Evolutionary conservation across 73 alveolate genomes (phyloP).

Genomic region (Durusdinium trenchii): DNA sequence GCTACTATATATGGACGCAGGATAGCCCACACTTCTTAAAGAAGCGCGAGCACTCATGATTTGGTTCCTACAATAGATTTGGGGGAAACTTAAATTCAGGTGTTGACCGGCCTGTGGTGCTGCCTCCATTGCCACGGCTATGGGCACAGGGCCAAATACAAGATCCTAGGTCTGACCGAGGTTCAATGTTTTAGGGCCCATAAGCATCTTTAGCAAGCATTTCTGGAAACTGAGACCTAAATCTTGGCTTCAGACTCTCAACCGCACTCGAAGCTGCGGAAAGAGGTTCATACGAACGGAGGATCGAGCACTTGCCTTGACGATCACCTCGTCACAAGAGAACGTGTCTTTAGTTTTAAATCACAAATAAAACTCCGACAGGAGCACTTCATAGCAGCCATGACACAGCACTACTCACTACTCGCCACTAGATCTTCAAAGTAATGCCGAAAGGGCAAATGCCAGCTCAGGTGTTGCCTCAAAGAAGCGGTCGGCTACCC

Average conservation of each 20-base stretch:
- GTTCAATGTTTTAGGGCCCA: neutral
- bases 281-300: conserved; percentile 52
- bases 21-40: too few relatives aligned
- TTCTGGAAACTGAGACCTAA: neutral
- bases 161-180: conserved; percentile 62
- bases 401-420: too few relatives aligned
- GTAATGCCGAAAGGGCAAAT: too few relatives aligned
- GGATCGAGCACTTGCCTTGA: conserved; percentile 75
- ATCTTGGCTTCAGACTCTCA: conserved; percentile 22
- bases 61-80: too few relatives aligned
- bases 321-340: conserved; percentile 88
- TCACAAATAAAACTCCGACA: too few relatives aligned
- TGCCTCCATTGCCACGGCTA: conserved; percentile 93
- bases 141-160: conserved; percentile 86
- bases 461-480: too few relatives aligned
- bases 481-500: conserved; percentile 86
- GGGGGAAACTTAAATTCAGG: too few relatives aligned
- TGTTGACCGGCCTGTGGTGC: conserved; percentile 93
- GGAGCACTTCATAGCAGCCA: too few relatives aligned
- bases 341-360: too few relatives aligned
- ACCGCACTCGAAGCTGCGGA: conserved; percentile 84
- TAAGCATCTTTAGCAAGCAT: neutral
- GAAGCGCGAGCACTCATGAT: too few relatives aligned
- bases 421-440: too few relatives aligned
- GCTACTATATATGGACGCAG: too few relatives aligned